These are phyloP conservation scores for Parascedosporium putredinis DNA, from an alignment of 2,329 filamentous ascomycete genomes.

Conservation along the genomic window DNA sequence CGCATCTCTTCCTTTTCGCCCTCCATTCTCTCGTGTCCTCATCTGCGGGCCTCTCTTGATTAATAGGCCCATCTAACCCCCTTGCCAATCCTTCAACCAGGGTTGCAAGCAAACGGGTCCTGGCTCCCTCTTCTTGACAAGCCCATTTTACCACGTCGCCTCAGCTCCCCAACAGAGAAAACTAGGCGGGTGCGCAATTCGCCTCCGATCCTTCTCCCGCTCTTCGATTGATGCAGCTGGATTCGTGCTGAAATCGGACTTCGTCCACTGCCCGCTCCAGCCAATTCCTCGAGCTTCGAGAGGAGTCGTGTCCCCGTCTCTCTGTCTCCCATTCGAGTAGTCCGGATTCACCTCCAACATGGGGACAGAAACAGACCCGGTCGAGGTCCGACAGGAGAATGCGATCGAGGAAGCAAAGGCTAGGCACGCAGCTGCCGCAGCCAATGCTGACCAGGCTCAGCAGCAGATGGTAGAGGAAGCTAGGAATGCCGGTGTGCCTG, in stretches of 20 bases:
- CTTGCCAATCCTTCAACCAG: not conserved
- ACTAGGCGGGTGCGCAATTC: not conserved
- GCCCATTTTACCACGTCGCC: not conserved
- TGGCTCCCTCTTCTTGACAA: not conserved
- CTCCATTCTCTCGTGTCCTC: not conserved
- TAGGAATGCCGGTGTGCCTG: conserved; percentile 64
- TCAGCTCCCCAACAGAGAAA: not conserved
- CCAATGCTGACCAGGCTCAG: conserved; percentile 62
- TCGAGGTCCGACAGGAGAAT: conserved; percentile 72
- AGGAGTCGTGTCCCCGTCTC: too few relatives aligned
- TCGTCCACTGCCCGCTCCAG: too few relatives aligned
- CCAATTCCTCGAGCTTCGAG: not conserved
- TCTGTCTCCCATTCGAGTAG: too few relatives aligned
- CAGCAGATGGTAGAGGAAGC: conserved; percentile 66
- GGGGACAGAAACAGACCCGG: conserved; percentile 15
- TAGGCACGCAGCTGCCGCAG: conserved; percentile 30
- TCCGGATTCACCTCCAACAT: not conserved
- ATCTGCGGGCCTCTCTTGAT: not conserved
- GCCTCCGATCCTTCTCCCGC: not conserved
- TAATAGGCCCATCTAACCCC: not conserved
- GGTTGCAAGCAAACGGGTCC: not conserved
- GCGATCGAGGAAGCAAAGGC: conserved; percentile 46
- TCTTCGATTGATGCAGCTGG: not conserved
- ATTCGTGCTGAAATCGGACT: not conserved
- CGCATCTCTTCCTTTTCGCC: not conserved